Percentiles rank a stretch among this genome's conserved stretches.
Conservation (phyloP, 2,329 filamentous ascomycete species). For the Fusarium vanettenii region DNA sequence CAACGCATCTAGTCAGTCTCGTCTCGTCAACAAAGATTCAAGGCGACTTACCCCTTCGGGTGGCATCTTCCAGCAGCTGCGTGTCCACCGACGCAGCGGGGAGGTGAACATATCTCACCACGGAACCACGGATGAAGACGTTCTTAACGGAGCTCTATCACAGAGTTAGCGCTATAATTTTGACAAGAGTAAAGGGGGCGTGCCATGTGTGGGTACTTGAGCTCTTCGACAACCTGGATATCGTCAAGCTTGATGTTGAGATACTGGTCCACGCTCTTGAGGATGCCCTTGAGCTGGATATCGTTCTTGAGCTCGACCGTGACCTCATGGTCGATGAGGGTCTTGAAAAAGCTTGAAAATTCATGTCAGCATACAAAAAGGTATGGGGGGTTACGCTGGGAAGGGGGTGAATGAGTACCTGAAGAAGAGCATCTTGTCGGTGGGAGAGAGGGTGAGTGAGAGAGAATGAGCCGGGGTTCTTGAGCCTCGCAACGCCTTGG, state of each 20-base stretch:
- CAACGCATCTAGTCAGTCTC: constrained; percentile 17
- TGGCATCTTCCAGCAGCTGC: constrained; percentile 89
- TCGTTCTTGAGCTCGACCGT: constrained; percentile 99
- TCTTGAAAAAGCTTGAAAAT: constrained; percentile 91
- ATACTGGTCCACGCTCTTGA: constrained; percentile 99
- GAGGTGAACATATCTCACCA: constrained; percentile 92
- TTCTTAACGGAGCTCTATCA: constrained; percentile 83
- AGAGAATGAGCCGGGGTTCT: neutral
- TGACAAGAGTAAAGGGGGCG: constrained; percentile 33
- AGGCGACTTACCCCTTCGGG: constrained; percentile 76
- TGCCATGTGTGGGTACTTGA: constrained; percentile 96
- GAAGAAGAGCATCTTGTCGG: constrained; percentile 58
- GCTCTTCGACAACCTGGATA: constrained; percentile 90
- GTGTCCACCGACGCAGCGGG: constrained; percentile 86
- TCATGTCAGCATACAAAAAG: neutral
- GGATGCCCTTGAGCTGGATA: constrained; percentile 92
- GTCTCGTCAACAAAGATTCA: neutral
- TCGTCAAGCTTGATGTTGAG: constrained; percentile 99
- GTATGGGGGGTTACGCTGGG: neutral
- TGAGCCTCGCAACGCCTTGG: neutral
- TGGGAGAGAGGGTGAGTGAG: neutral
- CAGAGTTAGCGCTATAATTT: neutral
- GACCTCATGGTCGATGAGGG: constrained; percentile 95
- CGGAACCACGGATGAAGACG: constrained; percentile 93
- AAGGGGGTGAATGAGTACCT: constrained; percentile 47